These are phyloP conservation scores for Plantago rigida DNA, from an alignment of 305 asterid species.

Conservation along the genomic window DNA sequence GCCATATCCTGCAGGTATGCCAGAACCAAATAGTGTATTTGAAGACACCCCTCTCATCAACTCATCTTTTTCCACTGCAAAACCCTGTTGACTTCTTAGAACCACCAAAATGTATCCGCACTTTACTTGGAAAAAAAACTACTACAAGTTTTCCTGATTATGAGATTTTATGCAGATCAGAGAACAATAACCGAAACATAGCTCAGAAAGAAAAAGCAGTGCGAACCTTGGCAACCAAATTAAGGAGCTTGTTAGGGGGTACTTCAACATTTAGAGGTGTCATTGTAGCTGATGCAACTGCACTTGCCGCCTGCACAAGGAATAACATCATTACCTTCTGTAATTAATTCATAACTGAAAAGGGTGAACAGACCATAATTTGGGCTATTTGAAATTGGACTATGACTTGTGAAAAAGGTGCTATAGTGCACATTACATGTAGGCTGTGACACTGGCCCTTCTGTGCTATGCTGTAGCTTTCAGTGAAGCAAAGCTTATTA, in stretches of 20 bases:
- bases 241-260: constrained; percentile 72
- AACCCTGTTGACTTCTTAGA: constrained; percentile 66
- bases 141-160: constrained; percentile 6
- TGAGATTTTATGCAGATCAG: constrained; percentile 19
- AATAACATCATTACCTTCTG: constrained; percentile 6
- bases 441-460: not conserved
- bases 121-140: not conserved
- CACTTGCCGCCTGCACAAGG: constrained; percentile 60
- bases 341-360: constrained; percentile 4
- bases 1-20: constrained; percentile 54
- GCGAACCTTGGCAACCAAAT: constrained; percentile 77
- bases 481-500: not conserved
- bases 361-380: constrained; percentile 11
- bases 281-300: constrained; percentile 82
- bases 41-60: constrained; percentile 50
- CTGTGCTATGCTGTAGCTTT: not conserved
- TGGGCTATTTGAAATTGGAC: not conserved
- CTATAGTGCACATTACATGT: not conserved
- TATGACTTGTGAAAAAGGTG: not conserved
- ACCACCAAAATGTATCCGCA: constrained; percentile 22
- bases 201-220: constrained; percentile 10
- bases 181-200: constrained; percentile 15
- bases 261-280: constrained; percentile 66
- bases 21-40: constrained; percentile 39
- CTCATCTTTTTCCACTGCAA: constrained; percentile 73